Evolutionary conservation across 768 basidiomycete genomes (phyloP), one percentile per base, ranked within the genome.

Genomic region (Crassisporium funariophilum): DNA sequence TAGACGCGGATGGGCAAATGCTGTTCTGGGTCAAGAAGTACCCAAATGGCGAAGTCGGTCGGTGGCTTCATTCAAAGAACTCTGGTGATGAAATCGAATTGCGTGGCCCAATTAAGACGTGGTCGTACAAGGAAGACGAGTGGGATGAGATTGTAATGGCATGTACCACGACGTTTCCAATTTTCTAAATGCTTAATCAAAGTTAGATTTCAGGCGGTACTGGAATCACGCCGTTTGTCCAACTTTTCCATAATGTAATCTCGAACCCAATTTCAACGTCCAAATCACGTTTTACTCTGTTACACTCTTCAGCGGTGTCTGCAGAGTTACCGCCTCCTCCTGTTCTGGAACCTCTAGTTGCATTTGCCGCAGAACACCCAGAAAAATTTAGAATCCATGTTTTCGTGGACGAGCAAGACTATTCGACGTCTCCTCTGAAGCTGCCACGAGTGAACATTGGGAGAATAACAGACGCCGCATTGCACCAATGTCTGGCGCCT

Each of bases 111-210:
- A 59, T 89, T 19, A 73, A 67, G 53, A 91, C 88, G 1, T 89
- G 85, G 84, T 63, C 70, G 17, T 78, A 79, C 64, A 71, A 69
- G 25, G 70, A 75, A 11, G 67, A 70, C 47, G 58, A 48, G 4
- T 91, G 86, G 86, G 91, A 93, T 57, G 84, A 93, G 49, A 65
- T 93, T 39, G 68, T 93, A 12, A 82, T 93, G 86, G 91, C 84
- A 60, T 34, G 76, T 44, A 2, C 5, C 47, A 25, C 35, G 16
- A 21, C 41, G 13, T 37, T 39, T 13, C 36, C 31, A 5, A 21
- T 34, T 19, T 23, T 10, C 11, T 45, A 5, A 20, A n/a, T 38
- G 22, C 39, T 16, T 36, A 29, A 45, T 15, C 16, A 23, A 40
- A 17, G 3, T 24, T 44, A 93, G 91, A 83, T 93, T 44, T 91